Conservation (phyloP, 2,329 filamentous ascomycete genomes). For the Teratosphaeria viscida region DNA sequence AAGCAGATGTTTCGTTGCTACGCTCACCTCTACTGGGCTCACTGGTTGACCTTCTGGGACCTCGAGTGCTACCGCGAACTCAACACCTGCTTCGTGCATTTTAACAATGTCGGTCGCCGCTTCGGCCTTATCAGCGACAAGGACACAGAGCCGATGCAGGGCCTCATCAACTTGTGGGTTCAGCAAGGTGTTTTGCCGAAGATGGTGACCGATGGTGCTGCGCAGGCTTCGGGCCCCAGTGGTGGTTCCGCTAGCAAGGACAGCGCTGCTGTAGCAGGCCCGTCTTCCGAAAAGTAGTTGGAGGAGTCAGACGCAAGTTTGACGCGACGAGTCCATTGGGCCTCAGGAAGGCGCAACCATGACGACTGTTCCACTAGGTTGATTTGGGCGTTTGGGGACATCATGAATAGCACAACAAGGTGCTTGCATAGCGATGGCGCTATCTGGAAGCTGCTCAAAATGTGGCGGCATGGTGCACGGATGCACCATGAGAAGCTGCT, state of each 20-base stretch:
- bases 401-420: not conserved
- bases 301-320: not conserved
- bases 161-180: constrained; percentile 83
- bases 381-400: not conserved
- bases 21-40: constrained; percentile 42
- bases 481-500: not conserved
- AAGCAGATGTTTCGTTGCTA: constrained; percentile 47
- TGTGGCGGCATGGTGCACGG: not conserved
- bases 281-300: not conserved
- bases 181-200: constrained; percentile 73
- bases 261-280: not conserved
- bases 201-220: constrained; percentile 1
- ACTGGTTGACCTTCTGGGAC: constrained; percentile 44
- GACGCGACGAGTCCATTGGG: not conserved
- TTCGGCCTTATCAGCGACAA: constrained; percentile 69
- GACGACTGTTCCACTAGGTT: not conserved
- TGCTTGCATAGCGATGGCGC: not conserved
- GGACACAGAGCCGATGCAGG: constrained; percentile 93
- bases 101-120: constrained; percentile 59
- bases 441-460: not conserved
- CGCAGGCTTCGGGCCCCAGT: not conserved
- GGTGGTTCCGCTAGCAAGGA: not conserved
- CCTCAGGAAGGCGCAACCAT: not conserved
- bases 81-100: constrained; percentile 45
- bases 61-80: constrained; percentile 39